Evolutionary conservation across 352 stramenopile genomes (phyloP).

Genomic region (Phytophthora brassicae): DNA sequence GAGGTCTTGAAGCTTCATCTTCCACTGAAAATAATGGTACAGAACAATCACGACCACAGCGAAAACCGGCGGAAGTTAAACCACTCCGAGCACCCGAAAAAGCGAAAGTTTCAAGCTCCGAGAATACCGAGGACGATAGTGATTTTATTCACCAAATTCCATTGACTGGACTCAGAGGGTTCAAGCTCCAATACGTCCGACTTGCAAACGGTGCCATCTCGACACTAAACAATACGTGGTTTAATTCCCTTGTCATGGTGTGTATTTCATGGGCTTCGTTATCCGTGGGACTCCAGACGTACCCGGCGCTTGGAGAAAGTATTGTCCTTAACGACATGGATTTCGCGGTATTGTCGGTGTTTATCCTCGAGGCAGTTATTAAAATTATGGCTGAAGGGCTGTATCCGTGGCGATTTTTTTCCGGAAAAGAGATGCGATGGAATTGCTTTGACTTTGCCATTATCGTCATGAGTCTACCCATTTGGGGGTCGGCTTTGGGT

Average conservation of each 20-base stretch:
- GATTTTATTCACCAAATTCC: conserved; percentile 34
- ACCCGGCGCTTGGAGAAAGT: conserved; percentile 46
- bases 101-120: not conserved
- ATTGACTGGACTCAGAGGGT: conserved; percentile 39
- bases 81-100: not conserved
- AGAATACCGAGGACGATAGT: conserved; percentile 21
- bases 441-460: conserved; percentile 88
- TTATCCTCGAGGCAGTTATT: conserved; percentile 72
- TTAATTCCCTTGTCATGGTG: conserved; percentile 72
- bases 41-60: not conserved
- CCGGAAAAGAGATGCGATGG: conserved; percentile 71
- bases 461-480: conserved; percentile 74
- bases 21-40: not conserved
- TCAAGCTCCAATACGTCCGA: conserved; percentile 33
- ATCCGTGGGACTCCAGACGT: conserved; percentile 82
- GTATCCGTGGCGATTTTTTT: conserved; percentile 76
- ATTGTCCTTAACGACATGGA: conserved; percentile 64
- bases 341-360: conserved; percentile 62
- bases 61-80: not conserved
- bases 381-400: conserved; percentile 84
- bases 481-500: conserved; percentile 66
- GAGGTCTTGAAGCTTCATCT: not conserved
- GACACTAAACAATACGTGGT: conserved; percentile 54
- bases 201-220: conserved; percentile 43
- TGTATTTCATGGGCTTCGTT: conserved; percentile 82